Base-by-base conservation (phyloP, 306 rosid genomes). In the Casuarina equisetifolia region DNA sequence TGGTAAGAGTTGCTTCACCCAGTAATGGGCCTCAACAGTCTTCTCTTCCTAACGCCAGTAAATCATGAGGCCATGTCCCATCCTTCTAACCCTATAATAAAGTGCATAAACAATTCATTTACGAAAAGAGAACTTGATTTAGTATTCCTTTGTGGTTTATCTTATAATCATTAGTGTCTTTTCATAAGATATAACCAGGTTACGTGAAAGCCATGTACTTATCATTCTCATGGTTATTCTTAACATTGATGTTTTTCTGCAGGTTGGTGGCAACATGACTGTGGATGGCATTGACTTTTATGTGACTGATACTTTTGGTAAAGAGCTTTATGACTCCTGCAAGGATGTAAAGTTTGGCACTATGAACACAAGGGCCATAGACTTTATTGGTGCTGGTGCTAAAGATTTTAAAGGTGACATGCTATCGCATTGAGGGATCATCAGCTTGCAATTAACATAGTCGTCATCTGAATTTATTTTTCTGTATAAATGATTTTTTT, bases 311-410 rank as follows among this genome's bases (percentile, higher is more conserved):
- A 84, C 78, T 69, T 92, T 92, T 83, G 98, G 96, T 49, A 82
- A 90, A 76, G 97, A 87, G 55, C 89, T 94, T 54, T 94, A 83
- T 70, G 62, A 82, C 73, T 88, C 97, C 17, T 94, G 98, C 88
- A 89, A 92, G 89, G 98, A 94, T 68, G 98, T 94, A 32, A 94
- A 94, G 85, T 94, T 94, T 84, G 98, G 98, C 76, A 94, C 98
- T 19, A 94, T 94, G 98, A 94, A 94, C 83, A 94, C 98, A 15
- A 83, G 90, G 85, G 98, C 98, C 74, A 85, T 94, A 15, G 97
- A 94, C 82, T 94, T 94, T 83, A 85, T 94, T 81, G 98, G 98
- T 62, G 98, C 85, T 69, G 98, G 97, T 79, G 96, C 98, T 72
- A 82, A 46, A 85, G 89, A 59, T 86, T 92, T 79, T 75, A 48